Evolutionary conservation across 1,284 basidiomycete genomes (phyloP).

Genomic region (Acaromyces ingoldii): DNA sequence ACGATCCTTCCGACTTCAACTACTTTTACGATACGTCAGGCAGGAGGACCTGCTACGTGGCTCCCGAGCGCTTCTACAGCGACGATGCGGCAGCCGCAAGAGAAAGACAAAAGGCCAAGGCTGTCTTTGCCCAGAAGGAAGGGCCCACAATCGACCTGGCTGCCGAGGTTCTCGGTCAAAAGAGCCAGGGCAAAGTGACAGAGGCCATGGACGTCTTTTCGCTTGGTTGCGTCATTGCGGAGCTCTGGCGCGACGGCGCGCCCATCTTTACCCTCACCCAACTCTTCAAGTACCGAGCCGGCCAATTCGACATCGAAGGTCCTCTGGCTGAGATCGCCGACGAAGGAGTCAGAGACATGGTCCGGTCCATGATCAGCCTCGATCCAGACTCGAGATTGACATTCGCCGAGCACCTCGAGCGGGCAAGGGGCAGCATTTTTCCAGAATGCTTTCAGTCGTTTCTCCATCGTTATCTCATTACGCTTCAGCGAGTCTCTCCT

Average conservation of each 20-base stretch:
- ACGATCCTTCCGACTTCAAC: slow-evolving; percentile 95
- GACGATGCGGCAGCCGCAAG: slow-evolving; percentile 47
- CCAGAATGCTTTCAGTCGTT: slow-evolving; percentile 92
- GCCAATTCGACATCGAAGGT: slow-evolving; percentile 71
- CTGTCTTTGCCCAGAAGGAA: neutral
- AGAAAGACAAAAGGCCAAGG: slow-evolving; percentile 14
- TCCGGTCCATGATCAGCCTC: slow-evolving; percentile 82
- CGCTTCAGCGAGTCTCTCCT: slow-evolving; percentile 64
- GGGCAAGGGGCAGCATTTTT: slow-evolving; percentile 69
- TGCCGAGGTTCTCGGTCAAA: slow-evolving; percentile 38
- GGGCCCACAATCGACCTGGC: slow-evolving; percentile 14
- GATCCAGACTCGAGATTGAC: slow-evolving; percentile 71
- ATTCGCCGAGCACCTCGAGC: slow-evolving; percentile 74
- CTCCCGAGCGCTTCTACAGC: slow-evolving; percentile 91
- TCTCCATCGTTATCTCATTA: slow-evolving; percentile 79
- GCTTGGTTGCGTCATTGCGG: slow-evolving; percentile 88
- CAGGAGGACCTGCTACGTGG: slow-evolving; percentile 87
- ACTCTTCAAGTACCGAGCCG: slow-evolving; percentile 87
- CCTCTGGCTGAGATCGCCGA: slow-evolving; percentile 76
- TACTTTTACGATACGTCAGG: slow-evolving; percentile 97
- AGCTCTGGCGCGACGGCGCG: slow-evolving; percentile 90
- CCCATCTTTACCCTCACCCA: slow-evolving; percentile 91
- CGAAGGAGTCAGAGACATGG: slow-evolving; percentile 64
- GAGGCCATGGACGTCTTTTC: slow-evolving; percentile 99
- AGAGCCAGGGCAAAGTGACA: slow-evolving; percentile 72